Evolutionary conservation across 352 stramenopile genomes (phyloP), one percentile per base, ranked within the genome.

Genomic region (Globisporangium acanthophoron): DNA sequence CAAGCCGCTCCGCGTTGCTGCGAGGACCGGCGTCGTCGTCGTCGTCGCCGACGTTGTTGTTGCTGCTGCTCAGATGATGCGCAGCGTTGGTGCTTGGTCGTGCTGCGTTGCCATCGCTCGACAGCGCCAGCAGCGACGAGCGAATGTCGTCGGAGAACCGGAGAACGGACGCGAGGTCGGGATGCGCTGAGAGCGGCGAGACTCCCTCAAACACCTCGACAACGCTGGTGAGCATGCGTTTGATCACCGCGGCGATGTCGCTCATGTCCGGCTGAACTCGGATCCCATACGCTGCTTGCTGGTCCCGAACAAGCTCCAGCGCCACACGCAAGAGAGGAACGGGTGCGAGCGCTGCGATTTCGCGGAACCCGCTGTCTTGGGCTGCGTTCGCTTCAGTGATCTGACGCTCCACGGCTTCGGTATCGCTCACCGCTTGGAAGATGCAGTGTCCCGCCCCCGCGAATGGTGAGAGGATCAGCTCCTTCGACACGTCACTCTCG

Each of bases 91-190:
- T 9, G 31, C 31, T 35, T 9, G 31, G 31, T 12, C 2, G 33
- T 8, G 29, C 7, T n/a, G 31, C 33, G 2, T 13, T 18, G 18
- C 20, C 48, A 16, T 35, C 46, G 13, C 12, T 13, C 9, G 24
- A 40, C 12, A 57, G 49, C 18, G 58, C 45, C n/a, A 80, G 61
- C 0, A 51, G 54, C 0, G 48, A 60, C 6, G 76, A 68, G 35
- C 67, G 71, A n/a, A 81, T 76, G 33, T 87, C 65, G 16, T 75
- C 57, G 0, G 73, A 67, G 61, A 89, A 89, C 4, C 64, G 64
- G 24, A 89, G 54, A 13, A 86, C 62, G 3, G 73, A 65, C 1
- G 58, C 62, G 33, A 89, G 64, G 5, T 82, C 76, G 0, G 68
- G 65, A 31, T 73, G 73, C 0, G 66, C 57, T 0, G 75, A 48